Percentiles rank a stretch among this genome's conserved stretches.
These are phyloP conservation scores for Colletotrichum zoysiae DNA, from an alignment of 2,329 filamentous ascomycete genomes.

Conservation along the genomic window DNA sequence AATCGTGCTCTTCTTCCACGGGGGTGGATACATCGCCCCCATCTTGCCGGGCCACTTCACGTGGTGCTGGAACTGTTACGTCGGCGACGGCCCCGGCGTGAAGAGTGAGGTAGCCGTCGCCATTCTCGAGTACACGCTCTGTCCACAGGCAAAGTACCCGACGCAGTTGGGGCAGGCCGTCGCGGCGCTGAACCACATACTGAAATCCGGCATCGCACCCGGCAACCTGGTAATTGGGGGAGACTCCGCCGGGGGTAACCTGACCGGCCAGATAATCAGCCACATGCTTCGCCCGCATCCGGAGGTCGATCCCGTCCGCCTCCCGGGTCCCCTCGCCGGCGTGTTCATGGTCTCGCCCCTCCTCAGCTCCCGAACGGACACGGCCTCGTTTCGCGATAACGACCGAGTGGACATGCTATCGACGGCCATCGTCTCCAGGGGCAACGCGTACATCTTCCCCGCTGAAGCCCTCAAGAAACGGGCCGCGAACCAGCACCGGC, in stretches of 20 bases:
- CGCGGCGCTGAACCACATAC: neutral
- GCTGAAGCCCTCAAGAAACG: neutral
- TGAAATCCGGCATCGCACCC: neutral
- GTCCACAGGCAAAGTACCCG: constrained; percentile 49
- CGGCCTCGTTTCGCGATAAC: neutral
- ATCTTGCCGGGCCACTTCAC: constrained; percentile 45
- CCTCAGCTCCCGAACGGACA: neutral
- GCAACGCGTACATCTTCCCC: neutral
- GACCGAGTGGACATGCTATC: constrained; percentile 13
- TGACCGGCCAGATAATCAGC: neutral
- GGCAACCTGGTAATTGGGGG: neutral
- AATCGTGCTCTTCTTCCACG: constrained; percentile 49
- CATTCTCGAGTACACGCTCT: constrained; percentile 52
- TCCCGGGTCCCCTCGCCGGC: neutral
- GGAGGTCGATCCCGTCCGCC: neutral
- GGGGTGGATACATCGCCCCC: constrained; percentile 47
- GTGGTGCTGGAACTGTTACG: constrained; percentile 47
- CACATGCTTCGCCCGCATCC: constrained; percentile 5
- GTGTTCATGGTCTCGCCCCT: constrained; percentile 14
- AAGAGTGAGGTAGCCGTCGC: constrained; percentile 49
- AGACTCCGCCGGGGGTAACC: constrained; percentile 5
- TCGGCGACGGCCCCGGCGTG: constrained; percentile 42
- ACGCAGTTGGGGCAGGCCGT: constrained; percentile 50
- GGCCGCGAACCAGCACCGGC: neutral
- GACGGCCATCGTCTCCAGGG: neutral